These are phyloP conservation scores for Kockiozyma suomiensis DNA, from an alignment of 805 yeast genomes.

Conservation along the genomic window DNA sequence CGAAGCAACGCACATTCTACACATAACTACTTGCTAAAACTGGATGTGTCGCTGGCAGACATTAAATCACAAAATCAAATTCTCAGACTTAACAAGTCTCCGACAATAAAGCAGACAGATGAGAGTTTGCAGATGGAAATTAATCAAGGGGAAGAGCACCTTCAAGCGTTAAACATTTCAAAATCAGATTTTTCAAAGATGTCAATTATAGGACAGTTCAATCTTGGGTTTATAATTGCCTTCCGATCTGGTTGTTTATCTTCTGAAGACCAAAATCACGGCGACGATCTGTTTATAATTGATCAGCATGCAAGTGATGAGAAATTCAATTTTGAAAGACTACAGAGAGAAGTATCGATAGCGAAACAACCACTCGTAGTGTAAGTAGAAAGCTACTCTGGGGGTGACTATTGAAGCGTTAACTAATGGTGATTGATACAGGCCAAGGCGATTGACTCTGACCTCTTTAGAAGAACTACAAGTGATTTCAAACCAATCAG, in stretches of 20 bases:
- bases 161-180: slow-evolving; percentile 60
- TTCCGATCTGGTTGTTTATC: no score
- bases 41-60: neutral
- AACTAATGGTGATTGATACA: neutral
- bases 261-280: no score
- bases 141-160: slow-evolving; percentile 57
- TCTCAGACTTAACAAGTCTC: neutral
- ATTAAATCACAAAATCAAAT: neutral
- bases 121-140: slow-evolving; percentile 37
- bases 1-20: neutral
- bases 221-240: slow-evolving; percentile 89
- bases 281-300: slow-evolving; percentile 72
- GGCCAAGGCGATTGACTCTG: slow-evolving; percentile 59
- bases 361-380: slow-evolving; percentile 70
- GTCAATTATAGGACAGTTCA: slow-evolving; percentile 90
- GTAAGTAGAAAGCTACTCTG: slow-evolving; percentile 22
- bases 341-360: slow-evolving; percentile 59
- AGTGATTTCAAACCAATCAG: slow-evolving; percentile 59
- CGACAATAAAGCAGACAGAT: neutral
- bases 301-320: slow-evolving; percentile 99
- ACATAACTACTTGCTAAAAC: neutral
- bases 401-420: neutral
- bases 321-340: slow-evolving; percentile 81
- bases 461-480: slow-evolving; percentile 77
- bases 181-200: slow-evolving; percentile 74